Percentiles rank a stretch among this genome's conserved stretches.
phyloP scores from a whole-genome alignment of 1,284 basidiomycete genomes.

The Marasmius sp. region DNA sequence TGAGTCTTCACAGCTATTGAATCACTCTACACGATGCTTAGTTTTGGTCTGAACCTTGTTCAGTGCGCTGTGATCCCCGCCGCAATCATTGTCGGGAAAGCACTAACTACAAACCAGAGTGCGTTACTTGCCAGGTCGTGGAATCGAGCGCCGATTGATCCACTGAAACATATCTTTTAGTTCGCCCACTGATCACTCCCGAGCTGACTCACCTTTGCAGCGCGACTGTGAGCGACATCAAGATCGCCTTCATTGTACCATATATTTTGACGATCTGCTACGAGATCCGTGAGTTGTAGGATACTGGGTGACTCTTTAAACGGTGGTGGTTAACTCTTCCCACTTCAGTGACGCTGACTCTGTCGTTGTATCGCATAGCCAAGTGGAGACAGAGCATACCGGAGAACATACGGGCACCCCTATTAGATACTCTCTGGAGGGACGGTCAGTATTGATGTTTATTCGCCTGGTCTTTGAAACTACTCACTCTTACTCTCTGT shows the following conservation, averaged over 20 bases:
- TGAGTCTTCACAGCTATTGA: neutral
- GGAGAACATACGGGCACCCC: conserved; percentile 14
- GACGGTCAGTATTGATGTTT: conserved; percentile 14
- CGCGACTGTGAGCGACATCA: conserved; percentile 5
- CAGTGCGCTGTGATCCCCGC: conserved; percentile 13
- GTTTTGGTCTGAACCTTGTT: neutral
- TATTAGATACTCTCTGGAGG: conserved; percentile 21
- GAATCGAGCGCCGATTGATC: neutral
- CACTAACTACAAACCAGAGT: conserved; percentile 8
- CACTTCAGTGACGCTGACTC: conserved; percentile 16
- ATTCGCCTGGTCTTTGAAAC: neutral
- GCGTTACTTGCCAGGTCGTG: neutral
- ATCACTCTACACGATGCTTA: too few relatives aligned
- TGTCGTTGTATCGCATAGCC: conserved; percentile 18
- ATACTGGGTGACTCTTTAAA: neutral
- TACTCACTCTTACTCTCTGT: neutral
- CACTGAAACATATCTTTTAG: neutral
- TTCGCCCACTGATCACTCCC: conserved; percentile 1
- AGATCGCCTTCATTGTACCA: conserved; percentile 5
- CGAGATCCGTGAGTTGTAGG: conserved; percentile 4
- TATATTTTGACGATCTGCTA: conserved; percentile 13
- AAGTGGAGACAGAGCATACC: conserved; percentile 17
- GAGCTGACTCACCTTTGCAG: conserved; percentile 8
- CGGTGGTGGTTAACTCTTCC: neutral
- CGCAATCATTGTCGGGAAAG: conserved; percentile 11